A percentile compares a stretch with the other conserved stretches of the same genome.
These are phyloP conservation scores for Aphanomyces astaci DNA, from an alignment of 352 stramenopile species.

Conservation along the genomic window DNA sequence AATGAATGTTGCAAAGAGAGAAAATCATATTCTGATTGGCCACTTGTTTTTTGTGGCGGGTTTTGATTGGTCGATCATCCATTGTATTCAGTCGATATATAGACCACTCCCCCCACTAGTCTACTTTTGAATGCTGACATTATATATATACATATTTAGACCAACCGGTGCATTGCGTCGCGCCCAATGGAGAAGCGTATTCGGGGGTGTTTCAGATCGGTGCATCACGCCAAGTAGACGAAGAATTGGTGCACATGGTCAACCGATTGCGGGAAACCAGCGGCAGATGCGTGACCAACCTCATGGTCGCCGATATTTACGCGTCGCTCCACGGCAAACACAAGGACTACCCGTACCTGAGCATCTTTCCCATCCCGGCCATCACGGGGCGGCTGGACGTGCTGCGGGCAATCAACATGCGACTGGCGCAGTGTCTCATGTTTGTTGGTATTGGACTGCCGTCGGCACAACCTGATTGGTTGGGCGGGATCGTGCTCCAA, in stretches of 20 bases:
- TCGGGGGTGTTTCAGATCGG: slow-evolving; percentile 2
- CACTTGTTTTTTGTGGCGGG: no score
- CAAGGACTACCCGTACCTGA: slow-evolving; percentile 13
- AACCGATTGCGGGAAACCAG: slow-evolving; percentile 18
- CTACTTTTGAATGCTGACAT: neutral
- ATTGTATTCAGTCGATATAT: no score
- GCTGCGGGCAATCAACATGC: slow-evolving; percentile 7
- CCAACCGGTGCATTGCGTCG: slow-evolving; percentile 14
- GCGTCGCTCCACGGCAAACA: slow-evolving; percentile 3
- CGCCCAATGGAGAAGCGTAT: slow-evolving; percentile 11
- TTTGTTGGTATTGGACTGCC: slow-evolving; percentile 14
- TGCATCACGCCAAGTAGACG: slow-evolving; percentile 6
- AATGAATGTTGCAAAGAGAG: no score
- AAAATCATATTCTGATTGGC: no score
- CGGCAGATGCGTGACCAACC: slow-evolving; percentile 9
- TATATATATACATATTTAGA: no score
- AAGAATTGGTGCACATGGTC: slow-evolving; percentile 17
- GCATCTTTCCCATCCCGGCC: slow-evolving; percentile 3
- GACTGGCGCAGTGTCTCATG: slow-evolving; percentile 14
- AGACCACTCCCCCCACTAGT: no score
- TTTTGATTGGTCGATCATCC: no score
- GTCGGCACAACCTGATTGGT: slow-evolving; percentile 1
- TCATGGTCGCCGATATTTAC: slow-evolving; percentile 6
- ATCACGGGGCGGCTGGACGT: slow-evolving; percentile 18
- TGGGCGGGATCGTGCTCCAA: slow-evolving; percentile 1